Evolutionary conservation across 2,329 filamentous ascomycete genomes (phyloP), one percentile per base, ranked within the genome.

Genomic region (Alternaria longipes): DNA sequence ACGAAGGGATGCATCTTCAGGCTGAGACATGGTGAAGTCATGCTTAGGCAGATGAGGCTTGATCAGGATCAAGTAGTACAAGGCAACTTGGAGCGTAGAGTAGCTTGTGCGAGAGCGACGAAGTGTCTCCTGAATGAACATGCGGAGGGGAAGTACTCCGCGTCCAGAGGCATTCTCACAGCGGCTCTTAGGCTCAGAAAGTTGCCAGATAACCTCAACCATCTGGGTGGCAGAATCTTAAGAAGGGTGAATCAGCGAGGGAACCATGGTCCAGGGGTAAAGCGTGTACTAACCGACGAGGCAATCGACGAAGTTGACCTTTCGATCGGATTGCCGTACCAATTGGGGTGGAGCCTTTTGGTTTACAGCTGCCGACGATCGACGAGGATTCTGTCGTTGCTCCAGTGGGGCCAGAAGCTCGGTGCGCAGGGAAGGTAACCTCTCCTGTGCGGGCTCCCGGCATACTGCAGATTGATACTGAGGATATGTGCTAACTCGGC

Each of bases 201-300:
- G 85, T 46, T 95, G 94, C 95, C 95, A 99, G 74, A 99, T 97
- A 55, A 91, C 92, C 83, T 97, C 93, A 51, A 99, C 94, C 79
- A 98, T 97, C 80, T 97, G 93, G 56, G 95, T 95, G 54, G 95
- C 95, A 72, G 94, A 97, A 88, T 97, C 94, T 97, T 86, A 70
- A 74, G 64, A 54, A 42, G 52, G 53, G 60, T 62, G 30, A 65
- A 68, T 77, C 70, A 77, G 74, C 63, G 67, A 8, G 61, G 64
- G 62, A 68, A 68, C 68, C 65, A 63, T 73, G 76, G 71, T 78
- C 85, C 66, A 64, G 54, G 60, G 54, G 59, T 62, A 60, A 60
- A 57, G 64, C 54, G 57, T 69, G 55, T 75, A 80, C 94, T 92
- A 93, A 97, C 94, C 94, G 84, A 97, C 94, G 80, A 97, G 92